Evolutionary conservation across 352 stramenopile species (phyloP), one percentile per base, ranked within the genome.

Genomic region (Pythium coloratum): DNA sequence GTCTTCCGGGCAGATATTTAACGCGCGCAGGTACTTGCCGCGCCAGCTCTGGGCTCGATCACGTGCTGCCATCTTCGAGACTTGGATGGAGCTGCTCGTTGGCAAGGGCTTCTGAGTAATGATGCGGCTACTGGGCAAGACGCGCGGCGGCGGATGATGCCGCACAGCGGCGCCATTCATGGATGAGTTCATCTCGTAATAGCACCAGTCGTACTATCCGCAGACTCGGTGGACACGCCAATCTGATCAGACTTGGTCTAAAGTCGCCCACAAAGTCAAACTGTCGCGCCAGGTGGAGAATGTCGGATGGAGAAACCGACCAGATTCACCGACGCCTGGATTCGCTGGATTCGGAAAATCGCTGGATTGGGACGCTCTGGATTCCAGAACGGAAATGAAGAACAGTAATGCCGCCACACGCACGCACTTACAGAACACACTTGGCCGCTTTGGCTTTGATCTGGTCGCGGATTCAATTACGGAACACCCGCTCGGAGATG

Each of bases 21-120:
- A 73, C n/a, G 82, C 82, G 58, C 77, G 82, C 33, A 92, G 68
- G 67, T 92, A 92, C 71, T 89, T 92, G 55, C 77, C 82, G 26
- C 84, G 77, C 84, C 84, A 92, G 66, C 86, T 89, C 71, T 89
- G 80, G 49, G 63, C 62, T 36, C 54, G 66, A 46, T 64, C 59
- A 2, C 66, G 34, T 8, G 38, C 51, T 8, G 49, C 51, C n/a
- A 46, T 42, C 55, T 69, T 33, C 63, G 44, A 12, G 53, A 58
- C 54, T 42, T 44, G 13, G 54, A 55, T 13, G 56, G 44, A 24
- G 33, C 56, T 26, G 63, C 55, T 47, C 32, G 38, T 38, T 28
- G 40, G 38, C 9, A 40, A 33, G 1, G 62, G 38, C 50, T 67
- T 55, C 28, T 30, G 28, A 4, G 42, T 20, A 67, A 51, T 64